Conservation (phyloP, 306 rosid genomes). For the Cucurbita ficifolia region DNA sequence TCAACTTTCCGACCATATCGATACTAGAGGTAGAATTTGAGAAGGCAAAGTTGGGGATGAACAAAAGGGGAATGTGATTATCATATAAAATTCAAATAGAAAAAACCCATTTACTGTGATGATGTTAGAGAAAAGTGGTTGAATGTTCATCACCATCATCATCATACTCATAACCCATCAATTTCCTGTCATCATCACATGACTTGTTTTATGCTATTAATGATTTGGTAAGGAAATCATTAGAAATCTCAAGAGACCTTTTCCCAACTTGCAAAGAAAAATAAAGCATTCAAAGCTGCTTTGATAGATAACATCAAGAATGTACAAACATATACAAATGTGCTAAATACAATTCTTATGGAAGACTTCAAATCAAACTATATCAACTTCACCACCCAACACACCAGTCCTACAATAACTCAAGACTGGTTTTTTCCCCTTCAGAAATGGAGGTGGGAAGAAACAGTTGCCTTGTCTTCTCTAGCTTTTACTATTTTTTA, state of each 20-base stretch:
- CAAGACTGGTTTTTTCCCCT: constrained; percentile 30
- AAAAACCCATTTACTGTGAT: not conserved
- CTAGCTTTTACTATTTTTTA: constrained; percentile 26
- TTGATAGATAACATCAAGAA: constrained; percentile 27
- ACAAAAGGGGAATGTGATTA: not conserved
- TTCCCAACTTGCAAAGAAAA: not conserved
- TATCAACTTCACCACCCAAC: constrained; percentile 39
- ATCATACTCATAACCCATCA: not conserved
- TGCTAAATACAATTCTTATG: constrained; percentile 35
- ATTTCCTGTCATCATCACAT: not conserved
- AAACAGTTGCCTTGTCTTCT: constrained; percentile 15
- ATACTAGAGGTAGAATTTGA: constrained; percentile 57
- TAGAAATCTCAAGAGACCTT: not conserved
- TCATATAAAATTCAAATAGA: too few relatives aligned
- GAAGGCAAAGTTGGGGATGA: constrained; percentile 88
- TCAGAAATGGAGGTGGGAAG: constrained; percentile 47
- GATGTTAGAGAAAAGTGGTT: not conserved
- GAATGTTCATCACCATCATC: not conserved
- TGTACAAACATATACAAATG: constrained; percentile 78
- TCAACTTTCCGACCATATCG: constrained; percentile 87
- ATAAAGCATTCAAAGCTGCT: constrained; percentile 20
- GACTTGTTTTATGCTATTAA: not conserved
- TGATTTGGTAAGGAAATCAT: not conserved
- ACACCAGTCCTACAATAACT: constrained; percentile 37
- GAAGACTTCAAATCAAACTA: constrained; percentile 18